Evolutionary conservation across 345 rosid genomes (phyloP), one percentile per base, ranked within the genome.

Genomic region (Hypericum perforatum): DNA sequence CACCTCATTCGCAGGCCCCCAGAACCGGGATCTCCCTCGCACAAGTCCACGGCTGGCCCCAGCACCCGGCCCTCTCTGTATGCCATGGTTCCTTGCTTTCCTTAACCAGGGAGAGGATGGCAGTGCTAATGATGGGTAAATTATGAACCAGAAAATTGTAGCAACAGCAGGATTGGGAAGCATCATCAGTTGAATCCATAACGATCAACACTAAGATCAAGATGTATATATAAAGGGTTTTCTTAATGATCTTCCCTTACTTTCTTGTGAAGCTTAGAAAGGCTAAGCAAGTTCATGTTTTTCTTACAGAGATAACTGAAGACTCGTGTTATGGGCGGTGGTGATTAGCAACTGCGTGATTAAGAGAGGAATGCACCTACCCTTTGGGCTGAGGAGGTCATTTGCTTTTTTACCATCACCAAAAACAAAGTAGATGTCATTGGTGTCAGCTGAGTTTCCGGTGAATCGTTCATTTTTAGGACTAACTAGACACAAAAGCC

Each of bases 41-140:
- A 48, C 89, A 82, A 55, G 61, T 70, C 81, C 77, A 59, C 12
- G 83, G 80, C 61, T 22, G 59, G 0, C 2, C 45, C 69, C 57
- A 7, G 65, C 89, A 82, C 38, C 85, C 0, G 12, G 11, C 0
- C 52, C 58, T 42, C 76, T 59, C 0, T 13, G 62, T 37, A 45
- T 43, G 0, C 53, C 64, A 41, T 54, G 53, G 3, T 56, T 49
- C 2, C 50, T 46, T 8, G 60, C 69, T 7, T 64, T 65, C 59
- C 52, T 63, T 0, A 81, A 65, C 83, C 83, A 75, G 0, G 69
- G 70, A 0, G 81, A 75, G 6, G 63, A 53, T 13, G 52, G 39
- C 32, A 22, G 32, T 22, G 32, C 32, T 22, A 22, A 22, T 4
- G 32, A 22, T 22, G 32, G 32, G 32, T 50, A 11, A 12, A 54